phyloP scores from a whole-genome alignment of 1,284 basidiomycete species.

The Sporisorium graminicola region DNA sequence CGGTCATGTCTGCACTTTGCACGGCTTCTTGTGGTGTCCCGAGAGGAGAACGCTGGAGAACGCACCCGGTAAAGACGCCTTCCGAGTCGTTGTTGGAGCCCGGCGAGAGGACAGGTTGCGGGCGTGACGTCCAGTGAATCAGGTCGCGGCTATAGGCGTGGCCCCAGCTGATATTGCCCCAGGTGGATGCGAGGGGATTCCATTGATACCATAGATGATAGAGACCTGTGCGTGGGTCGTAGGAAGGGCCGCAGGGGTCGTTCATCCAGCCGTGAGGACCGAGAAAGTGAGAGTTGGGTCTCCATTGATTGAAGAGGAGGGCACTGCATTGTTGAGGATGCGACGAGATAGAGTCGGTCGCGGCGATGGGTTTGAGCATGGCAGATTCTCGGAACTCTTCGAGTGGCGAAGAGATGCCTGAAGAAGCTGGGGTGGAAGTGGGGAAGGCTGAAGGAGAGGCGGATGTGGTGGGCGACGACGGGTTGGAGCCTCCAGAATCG shows the following conservation, averaged over 20 bases:
- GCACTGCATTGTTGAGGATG: neutral
- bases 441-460: constrained; percentile 8
- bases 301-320: constrained; percentile 41
- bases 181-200: constrained; percentile 53
- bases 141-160: constrained; percentile 52
- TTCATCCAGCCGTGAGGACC: constrained; percentile 62
- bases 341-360: neutral
- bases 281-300: constrained; percentile 54
- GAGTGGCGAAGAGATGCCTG: constrained; percentile 19
- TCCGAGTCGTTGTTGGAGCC: constrained; percentile 47
- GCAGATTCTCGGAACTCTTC: constrained; percentile 21
- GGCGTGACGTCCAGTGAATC: constrained; percentile 52
- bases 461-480: constrained; percentile 17
- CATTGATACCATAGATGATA: constrained; percentile 60
- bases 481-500: constrained; percentile 15
- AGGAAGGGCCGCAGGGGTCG: constrained; percentile 56
- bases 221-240: constrained; percentile 41
- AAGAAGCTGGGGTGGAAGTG: constrained; percentile 29
- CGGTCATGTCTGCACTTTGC: constrained; percentile 41
- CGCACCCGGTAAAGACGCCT: constrained; percentile 58
- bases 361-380: constrained; percentile 15
- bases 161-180: constrained; percentile 61
- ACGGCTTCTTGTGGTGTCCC: constrained; percentile 21
- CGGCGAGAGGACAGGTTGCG: constrained; percentile 37
- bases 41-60: constrained; percentile 42